Evolutionary conservation across 2,329 filamentous ascomycete genomes (phyloP).

Genomic region (Calycina marina): DNA sequence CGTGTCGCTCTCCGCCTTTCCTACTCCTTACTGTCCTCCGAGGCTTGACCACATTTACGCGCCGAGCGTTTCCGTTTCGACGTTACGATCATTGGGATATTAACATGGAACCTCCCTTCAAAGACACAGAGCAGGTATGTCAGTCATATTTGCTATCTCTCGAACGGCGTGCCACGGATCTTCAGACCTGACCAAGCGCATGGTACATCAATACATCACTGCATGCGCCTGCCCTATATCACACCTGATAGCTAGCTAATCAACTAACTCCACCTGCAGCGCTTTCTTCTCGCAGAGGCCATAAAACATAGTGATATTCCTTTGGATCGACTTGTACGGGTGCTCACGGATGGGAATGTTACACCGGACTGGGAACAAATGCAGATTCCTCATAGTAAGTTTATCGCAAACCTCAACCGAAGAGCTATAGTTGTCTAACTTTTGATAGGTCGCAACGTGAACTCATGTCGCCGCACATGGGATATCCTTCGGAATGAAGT

Average conservation of each 20-base stretch:
- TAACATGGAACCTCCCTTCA: conserved; percentile 17
- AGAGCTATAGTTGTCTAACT: no score
- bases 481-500: conserved; percentile 10
- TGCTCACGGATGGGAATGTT: conserved; percentile 28
- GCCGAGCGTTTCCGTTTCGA: conserved; percentile 6
- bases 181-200: conserved; percentile 4
- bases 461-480: conserved; percentile 18
- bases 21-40: conserved; percentile 7
- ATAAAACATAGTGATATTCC: conserved; percentile 31
- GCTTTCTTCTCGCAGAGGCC: conserved; percentile 34
- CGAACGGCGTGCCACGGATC: no score
- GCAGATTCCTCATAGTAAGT: conserved; percentile 32
- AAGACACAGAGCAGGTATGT: conserved; percentile 22
- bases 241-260: no score
- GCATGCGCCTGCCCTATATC: conserved; percentile 8
- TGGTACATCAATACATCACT: conserved; percentile 6
- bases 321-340: conserved; percentile 27
- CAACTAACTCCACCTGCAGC: conserved; percentile 12
- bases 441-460: conserved; percentile 17
- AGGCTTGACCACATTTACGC: conserved; percentile 4
- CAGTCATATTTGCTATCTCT: no score
- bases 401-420: no score
- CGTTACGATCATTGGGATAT: conserved; percentile 1
- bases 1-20: conserved; percentile 7
- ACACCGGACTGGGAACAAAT: conserved; percentile 33